Conservation (phyloP, 331 rosid genomes). For the Cydonia oblonga region DNA sequence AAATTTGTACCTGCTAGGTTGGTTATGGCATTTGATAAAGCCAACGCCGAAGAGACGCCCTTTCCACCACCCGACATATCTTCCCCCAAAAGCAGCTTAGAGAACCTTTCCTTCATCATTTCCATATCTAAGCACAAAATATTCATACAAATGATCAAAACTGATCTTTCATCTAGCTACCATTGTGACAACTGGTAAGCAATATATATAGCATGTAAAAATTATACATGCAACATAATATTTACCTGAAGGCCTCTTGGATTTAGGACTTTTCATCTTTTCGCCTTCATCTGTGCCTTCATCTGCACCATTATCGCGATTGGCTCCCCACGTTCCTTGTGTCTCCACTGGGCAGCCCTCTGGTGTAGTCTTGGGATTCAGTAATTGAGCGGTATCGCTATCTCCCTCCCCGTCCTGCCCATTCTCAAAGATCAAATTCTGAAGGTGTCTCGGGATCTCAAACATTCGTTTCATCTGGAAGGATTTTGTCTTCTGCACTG, state of each 20-base stretch:
- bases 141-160: not conserved
- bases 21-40: conserved; percentile 85
- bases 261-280: conserved; percentile 8
- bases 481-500: conserved; percentile 55
- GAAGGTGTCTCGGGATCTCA: conserved; percentile 44
- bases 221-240: too few species aligned
- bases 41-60: conserved; percentile 90
- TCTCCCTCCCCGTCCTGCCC: conserved; percentile 18
- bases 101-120: conserved; percentile 67
- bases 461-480: conserved; percentile 56
- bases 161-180: not conserved
- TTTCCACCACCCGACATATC: conserved; percentile 99
- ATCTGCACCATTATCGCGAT: conserved; percentile 13
- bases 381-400: conserved; percentile 1
- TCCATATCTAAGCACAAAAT: conserved; percentile 43
- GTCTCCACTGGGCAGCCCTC: conserved; percentile 4
- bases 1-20: conserved; percentile 59
- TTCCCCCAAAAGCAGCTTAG: conserved; percentile 85
- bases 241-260: conserved; percentile 32
- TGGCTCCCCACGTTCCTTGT: conserved; percentile 5
- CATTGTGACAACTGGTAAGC: too few species aligned
- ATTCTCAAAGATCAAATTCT: conserved; percentile 32
- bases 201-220: too few species aligned
- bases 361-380: conserved; percentile 12
- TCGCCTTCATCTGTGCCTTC: conserved; percentile 2